Evolutionary conservation across 2,329 filamentous ascomycete genomes (phyloP).

Genomic region (Emergomyces orientalis): DNA sequence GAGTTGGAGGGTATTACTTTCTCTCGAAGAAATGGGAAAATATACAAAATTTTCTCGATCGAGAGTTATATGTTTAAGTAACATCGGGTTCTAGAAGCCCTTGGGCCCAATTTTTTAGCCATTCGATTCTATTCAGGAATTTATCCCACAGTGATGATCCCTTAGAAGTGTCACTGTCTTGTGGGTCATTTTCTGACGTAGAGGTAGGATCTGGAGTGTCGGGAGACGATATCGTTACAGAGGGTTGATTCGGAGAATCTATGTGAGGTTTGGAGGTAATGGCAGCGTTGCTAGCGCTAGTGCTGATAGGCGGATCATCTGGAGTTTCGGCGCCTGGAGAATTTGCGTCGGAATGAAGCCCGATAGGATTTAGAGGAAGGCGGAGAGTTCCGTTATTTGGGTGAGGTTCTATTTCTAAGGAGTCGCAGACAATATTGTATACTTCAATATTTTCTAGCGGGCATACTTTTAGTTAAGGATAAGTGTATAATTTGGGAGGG

Average conservation of each 20-base stretch:
- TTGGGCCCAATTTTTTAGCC: conserved; percentile 29
- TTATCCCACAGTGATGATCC: conserved; percentile 26
- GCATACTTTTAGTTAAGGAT: conserved; percentile 14
- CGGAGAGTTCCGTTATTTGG: conserved; percentile 80
- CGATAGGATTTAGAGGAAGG: conserved; percentile 37
- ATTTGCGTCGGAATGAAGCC: conserved; percentile 36
- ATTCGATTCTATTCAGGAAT: conserved; percentile 28
- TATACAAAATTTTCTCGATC: background rate
- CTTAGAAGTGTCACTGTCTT: conserved; percentile 18
- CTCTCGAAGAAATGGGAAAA: background rate
- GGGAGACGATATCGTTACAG: background rate
- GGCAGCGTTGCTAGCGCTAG: conserved; percentile 5
- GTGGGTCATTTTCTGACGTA: conserved; percentile 7
- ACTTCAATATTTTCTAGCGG: conserved; percentile 77
- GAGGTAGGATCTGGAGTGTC: background rate
- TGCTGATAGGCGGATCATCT: conserved; percentile 24
- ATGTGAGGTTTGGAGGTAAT: conserved; percentile 6
- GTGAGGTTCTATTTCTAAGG: conserved; percentile 60
- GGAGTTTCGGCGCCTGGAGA: conserved; percentile 25
- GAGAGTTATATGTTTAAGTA: background rate
- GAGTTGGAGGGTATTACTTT: background rate
- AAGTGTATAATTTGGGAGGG: background rate
- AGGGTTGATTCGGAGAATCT: background rate
- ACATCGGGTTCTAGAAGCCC: conserved; percentile 15
- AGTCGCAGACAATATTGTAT: conserved; percentile 91